Evolutionary conservation across 495 filamentous ascomycete genomes (phyloP).

Genomic region (Thermochaetoides thermophila): DNA sequence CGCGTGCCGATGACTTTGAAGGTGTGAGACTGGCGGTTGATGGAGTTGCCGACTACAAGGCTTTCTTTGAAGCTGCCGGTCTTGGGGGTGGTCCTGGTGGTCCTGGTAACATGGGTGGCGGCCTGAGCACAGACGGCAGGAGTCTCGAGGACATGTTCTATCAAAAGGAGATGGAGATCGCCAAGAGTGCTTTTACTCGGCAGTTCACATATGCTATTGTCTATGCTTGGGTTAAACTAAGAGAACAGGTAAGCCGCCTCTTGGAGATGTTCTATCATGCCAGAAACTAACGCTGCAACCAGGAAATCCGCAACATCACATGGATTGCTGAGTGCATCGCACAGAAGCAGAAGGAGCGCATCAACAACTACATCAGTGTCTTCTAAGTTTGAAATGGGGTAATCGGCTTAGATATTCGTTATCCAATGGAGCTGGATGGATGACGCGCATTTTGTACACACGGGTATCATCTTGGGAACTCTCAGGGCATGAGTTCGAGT

Average conservation of each 20-base stretch:
- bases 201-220: constrained; percentile 94
- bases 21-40: constrained; percentile 86
- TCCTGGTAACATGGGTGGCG: constrained; percentile 71
- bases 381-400: constrained; percentile 39
- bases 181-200: constrained; percentile 83
- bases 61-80: constrained; percentile 85
- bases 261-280: background rate
- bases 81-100: constrained; percentile 59
- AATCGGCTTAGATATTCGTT: too few relatives aligned
- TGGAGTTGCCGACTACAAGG: constrained; percentile 80
- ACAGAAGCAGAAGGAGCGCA: constrained; percentile 98
- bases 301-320: constrained; percentile 99
- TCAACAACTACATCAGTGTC: constrained; percentile 96
- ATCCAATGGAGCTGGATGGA: too few relatives aligned
- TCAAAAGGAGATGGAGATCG: constrained; percentile 97
- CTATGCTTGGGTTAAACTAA: constrained; percentile 94
- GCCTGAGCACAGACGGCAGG: constrained; percentile 60
- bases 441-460: constrained; percentile 8
- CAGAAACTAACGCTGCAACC: background rate
- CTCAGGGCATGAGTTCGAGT: constrained; percentile 9
- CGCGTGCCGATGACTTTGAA: constrained; percentile 88
- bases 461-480: constrained; percentile 18
- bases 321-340: constrained; percentile 99
- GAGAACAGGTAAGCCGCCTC: constrained; percentile 67
- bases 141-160: constrained; percentile 97